Conservation (phyloP, 2,329 filamentous ascomycete species). For the Mycosphaerella arachidis region DNA sequence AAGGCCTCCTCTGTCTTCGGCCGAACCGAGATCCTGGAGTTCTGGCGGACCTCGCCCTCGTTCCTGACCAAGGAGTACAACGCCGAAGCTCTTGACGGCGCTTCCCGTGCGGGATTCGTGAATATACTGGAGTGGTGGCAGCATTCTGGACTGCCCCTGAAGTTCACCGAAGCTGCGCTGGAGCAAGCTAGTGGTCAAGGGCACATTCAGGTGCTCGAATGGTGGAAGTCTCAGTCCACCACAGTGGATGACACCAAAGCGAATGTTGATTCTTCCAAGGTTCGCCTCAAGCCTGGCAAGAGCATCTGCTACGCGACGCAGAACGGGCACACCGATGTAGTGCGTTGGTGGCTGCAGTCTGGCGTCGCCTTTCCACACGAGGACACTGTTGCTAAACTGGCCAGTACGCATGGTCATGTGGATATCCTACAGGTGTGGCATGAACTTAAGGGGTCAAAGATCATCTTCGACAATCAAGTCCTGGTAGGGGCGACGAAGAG, state of each 20-base stretch:
- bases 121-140: conserved; percentile 91
- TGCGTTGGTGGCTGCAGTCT: conserved; percentile 84
- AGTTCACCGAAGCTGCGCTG: conserved; percentile 80
- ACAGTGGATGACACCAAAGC: conserved; percentile 26
- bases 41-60: conserved; percentile 80
- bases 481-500: conserved; percentile 84
- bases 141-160: conserved; percentile 69
- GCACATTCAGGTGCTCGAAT: conserved; percentile 80
- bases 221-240: conserved; percentile 69
- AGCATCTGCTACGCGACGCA: conserved; percentile 80
- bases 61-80: conserved; percentile 86
- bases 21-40: conserved; percentile 77
- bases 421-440: conserved; percentile 81
- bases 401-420: conserved; percentile 79
- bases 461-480: conserved; percentile 78
- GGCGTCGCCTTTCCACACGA: conserved; percentile 75
- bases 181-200: conserved; percentile 84
- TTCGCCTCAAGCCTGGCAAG: conserved; percentile 74
- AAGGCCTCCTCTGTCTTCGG: conserved; percentile 86
- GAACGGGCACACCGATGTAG: conserved; percentile 69
- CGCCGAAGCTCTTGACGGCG: conserved; percentile 77
- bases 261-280: conserved; percentile 26
- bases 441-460: conserved; percentile 65
- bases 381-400: conserved; percentile 77
- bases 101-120: conserved; percentile 78